phyloP scores from a whole-genome alignment of 148 eudicot species.

The Camellia granthamiana region DNA sequence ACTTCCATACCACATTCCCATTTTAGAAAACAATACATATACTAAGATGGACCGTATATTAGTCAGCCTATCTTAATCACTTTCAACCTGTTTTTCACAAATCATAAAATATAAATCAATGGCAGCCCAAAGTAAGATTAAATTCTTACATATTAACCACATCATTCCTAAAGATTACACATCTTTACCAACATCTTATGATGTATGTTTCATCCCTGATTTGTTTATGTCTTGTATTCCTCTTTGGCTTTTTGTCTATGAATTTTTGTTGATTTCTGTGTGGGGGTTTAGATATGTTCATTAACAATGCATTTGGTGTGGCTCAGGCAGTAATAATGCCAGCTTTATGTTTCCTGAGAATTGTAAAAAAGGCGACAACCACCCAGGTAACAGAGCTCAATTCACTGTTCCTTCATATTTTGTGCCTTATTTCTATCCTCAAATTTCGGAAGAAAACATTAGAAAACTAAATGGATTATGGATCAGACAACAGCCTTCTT shows the following conservation, averaged over 20 bases:
- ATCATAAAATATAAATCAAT: no score
- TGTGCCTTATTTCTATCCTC: no score
- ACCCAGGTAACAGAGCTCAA: slow-evolving; percentile 40
- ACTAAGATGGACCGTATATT: no score
- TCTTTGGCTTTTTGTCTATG: not conserved
- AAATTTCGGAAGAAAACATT: not conserved
- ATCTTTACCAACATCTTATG: not conserved
- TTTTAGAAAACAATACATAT: no score
- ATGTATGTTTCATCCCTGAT: not conserved
- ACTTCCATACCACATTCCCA: no score
- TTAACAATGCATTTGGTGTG: not conserved
- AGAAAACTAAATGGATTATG: not conserved
- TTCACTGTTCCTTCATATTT: not conserved
- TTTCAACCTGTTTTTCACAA: no score
- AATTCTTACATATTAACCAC: no score
- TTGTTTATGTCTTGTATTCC: not conserved
- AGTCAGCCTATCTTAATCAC: no score
- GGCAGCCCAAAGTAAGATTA: no score
- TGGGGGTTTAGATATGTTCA: not conserved
- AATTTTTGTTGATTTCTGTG: not conserved
- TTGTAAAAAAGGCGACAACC: slow-evolving; percentile 56
- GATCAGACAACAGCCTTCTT: not conserved
- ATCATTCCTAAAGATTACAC: not conserved
- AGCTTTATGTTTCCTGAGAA: slow-evolving; percentile 57
- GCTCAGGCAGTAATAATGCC: slow-evolving; percentile 66